A percentile compares a stretch with the other conserved stretches of the same genome.
phyloP scores from a whole-genome alignment of 192 early-diverging fungal genomes.

The Lobulomyces angularis region DNA sequence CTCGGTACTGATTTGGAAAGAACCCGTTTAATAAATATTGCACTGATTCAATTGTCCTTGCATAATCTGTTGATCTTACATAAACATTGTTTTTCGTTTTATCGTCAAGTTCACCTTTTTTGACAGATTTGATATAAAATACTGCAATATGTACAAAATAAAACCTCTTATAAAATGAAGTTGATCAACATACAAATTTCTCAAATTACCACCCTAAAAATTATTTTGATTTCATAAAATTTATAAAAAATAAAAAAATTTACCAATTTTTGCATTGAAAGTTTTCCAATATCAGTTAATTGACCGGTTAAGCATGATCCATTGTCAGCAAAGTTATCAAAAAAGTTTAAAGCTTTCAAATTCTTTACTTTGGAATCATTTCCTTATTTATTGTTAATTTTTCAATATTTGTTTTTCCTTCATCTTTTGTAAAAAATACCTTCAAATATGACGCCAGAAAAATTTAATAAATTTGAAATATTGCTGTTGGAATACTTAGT shows the following conservation, averaged over 20 bases:
- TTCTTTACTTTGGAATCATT: too few relatives aligned
- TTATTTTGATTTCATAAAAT: too few relatives aligned
- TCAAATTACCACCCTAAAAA: constrained; percentile 38
- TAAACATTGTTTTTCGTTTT: constrained; percentile 19
- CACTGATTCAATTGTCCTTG: constrained; percentile 55
- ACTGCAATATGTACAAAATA: constrained; percentile 4
- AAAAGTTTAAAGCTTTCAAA: too few relatives aligned
- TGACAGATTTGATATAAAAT: constrained; percentile 5
- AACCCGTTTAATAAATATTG: constrained; percentile 50
- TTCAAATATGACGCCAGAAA: too few relatives aligned
- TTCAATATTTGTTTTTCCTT: too few relatives aligned
- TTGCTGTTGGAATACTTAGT: too few relatives aligned
- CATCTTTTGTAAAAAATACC: too few relatives aligned
- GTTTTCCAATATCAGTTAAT: constrained; percentile 45
- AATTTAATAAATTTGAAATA: too few relatives aligned
- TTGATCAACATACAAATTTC: constrained; percentile 38
- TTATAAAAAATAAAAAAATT: too few relatives aligned
- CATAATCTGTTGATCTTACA: constrained; percentile 43
- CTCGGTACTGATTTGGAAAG: constrained; percentile 28
- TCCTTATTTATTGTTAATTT: too few relatives aligned
- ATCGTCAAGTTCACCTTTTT: constrained; percentile 10
- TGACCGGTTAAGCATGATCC: constrained; percentile 39
- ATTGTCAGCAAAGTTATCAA: too few relatives aligned
- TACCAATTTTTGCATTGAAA: constrained; percentile 26
- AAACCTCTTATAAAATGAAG: too few relatives aligned